Conservation (phyloP, 176 grass and related monocot genomes). For the Poa annua region DNA sequence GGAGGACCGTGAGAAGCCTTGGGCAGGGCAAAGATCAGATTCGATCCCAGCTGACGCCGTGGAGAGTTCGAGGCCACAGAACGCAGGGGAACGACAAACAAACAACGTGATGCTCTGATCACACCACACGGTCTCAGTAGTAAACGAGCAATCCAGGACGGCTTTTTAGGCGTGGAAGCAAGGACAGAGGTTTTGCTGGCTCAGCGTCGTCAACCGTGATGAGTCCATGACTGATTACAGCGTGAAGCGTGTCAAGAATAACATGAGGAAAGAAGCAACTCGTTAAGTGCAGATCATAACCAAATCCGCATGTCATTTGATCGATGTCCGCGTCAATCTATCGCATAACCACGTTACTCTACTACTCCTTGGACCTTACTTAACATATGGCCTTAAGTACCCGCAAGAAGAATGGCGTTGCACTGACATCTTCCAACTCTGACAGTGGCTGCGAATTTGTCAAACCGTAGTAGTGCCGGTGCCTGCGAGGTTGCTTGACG, state of each 20-base stretch:
- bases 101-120: background rate
- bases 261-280: background rate
- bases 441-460: background rate
- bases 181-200: too few species aligned
- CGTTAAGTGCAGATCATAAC: background rate
- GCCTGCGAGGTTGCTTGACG: background rate
- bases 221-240: background rate
- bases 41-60: background rate
- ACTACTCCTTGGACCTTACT: background rate
- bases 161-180: conserved; percentile 15
- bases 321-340: too few species aligned
- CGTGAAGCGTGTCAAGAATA: background rate
- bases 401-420: background rate
- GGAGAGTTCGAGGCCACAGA: conserved; percentile 5
- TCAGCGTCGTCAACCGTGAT: background rate
- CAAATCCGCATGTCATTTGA: background rate
- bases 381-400: background rate
- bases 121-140: too few species aligned
- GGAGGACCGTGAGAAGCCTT: background rate
- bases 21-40: background rate
- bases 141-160: background rate
- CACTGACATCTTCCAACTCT: background rate
- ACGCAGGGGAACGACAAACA: too few species aligned
- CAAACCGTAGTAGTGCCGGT: too few species aligned
- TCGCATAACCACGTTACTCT: background rate